phyloP scores from a whole-genome alignment of 192 early-diverging fungal genomes.

The Chytriomyces sp. region DNA sequence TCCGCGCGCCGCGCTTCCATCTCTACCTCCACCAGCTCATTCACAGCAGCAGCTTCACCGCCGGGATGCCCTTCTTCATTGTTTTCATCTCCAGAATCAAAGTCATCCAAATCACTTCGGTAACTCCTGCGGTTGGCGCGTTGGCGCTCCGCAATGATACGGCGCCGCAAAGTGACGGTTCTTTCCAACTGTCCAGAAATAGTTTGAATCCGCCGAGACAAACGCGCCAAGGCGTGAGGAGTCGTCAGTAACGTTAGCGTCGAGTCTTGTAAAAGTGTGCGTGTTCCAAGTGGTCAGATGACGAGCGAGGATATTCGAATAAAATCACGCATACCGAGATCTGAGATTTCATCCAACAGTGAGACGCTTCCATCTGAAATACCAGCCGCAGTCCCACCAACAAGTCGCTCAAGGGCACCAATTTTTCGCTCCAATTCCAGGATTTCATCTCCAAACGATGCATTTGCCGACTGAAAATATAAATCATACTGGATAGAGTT shows the following conservation, averaged over 20 bases:
- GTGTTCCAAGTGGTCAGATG: too few relatives aligned
- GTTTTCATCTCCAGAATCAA: neutral
- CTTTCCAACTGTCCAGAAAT: slow-evolving; percentile 12
- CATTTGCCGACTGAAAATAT: slow-evolving; percentile 10
- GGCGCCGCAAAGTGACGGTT: slow-evolving; percentile 19
- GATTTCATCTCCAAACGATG: slow-evolving; percentile 11
- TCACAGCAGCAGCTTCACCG: slow-evolving; percentile 12
- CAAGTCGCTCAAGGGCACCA: slow-evolving; percentile 15
- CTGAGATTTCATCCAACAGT: slow-evolving; percentile 14
- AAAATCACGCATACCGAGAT: neutral
- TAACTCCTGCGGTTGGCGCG: neutral
- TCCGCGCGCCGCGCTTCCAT: slow-evolving; percentile 24
- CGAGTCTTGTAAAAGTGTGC: neutral
- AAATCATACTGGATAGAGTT: slow-evolving; percentile 18
- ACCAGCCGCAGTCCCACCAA: neutral
- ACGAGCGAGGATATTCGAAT: neutral
- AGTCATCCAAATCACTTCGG: neutral
- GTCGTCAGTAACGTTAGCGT: slow-evolving; percentile 24
- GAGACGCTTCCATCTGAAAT: neutral
- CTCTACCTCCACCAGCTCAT: slow-evolving; percentile 16
- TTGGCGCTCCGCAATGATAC: slow-evolving; percentile 3
- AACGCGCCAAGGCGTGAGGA: slow-evolving; percentile 24
- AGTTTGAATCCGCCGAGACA: slow-evolving; percentile 22
- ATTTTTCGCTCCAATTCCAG: slow-evolving; percentile 21
- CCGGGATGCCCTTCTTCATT: neutral